These are phyloP conservation scores for Xylaria sp. DNA, from an alignment of 2,329 filamentous ascomycete genomes.

Conservation along the genomic window DNA sequence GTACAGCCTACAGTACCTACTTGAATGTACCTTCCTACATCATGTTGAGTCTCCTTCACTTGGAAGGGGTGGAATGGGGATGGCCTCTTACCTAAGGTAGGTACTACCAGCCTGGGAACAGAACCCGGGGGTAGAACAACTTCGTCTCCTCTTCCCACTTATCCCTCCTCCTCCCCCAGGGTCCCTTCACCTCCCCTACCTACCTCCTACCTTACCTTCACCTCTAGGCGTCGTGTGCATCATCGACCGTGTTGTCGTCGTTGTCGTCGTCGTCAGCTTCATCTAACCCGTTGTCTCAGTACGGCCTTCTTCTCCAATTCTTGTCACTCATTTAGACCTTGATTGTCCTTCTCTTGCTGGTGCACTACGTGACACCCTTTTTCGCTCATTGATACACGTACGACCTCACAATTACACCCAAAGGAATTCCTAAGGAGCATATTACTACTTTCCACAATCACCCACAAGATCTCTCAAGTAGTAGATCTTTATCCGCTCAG, in stretches of 20 bases:
- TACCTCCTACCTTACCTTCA: too few species aligned
- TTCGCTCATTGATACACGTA: conserved; percentile 17
- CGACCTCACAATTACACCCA: conserved; percentile 3
- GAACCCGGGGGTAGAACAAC: too few species aligned
- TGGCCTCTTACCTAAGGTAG: not conserved
- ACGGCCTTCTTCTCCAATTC: conserved; percentile 6
- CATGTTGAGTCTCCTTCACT: not conserved
- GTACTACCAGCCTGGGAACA: too few species aligned
- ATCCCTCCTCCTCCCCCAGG: not conserved
- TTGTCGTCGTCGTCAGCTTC: conserved; percentile 22
- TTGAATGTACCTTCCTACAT: not conserved
- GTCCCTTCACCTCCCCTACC: conserved; percentile 4
- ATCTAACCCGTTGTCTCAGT: not conserved
- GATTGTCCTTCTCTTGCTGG: conserved; percentile 2
- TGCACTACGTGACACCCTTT: conserved; percentile 12
- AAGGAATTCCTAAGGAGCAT: conserved; percentile 13
- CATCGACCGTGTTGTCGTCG: conserved; percentile 10
- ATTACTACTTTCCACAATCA: conserved; percentile 7
- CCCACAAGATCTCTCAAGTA: conserved; percentile 3
- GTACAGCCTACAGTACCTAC: not conserved
- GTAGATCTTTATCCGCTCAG: not conserved
- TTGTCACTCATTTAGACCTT: conserved; percentile 24
- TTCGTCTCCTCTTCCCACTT: conserved; percentile 9
- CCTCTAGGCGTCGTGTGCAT: conserved; percentile 1
- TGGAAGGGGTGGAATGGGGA: not conserved